Evolutionary conservation across 140 eudicot genomes (phyloP).

Genomic region (Senecio squalidus): DNA sequence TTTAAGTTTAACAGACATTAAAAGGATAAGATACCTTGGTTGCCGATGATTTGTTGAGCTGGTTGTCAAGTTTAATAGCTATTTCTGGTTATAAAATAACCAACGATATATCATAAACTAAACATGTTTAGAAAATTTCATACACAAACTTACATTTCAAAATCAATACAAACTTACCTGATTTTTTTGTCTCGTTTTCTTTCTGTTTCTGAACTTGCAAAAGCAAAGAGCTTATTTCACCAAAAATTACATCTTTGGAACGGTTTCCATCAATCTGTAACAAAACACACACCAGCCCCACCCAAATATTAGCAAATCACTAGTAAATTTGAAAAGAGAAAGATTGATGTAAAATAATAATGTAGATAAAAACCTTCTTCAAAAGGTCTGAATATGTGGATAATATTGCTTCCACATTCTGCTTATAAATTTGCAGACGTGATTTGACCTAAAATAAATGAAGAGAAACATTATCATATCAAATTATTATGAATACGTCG

Average conservation of each 20-base stretch:
- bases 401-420: conserved; percentile 69
- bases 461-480: conserved; percentile 11
- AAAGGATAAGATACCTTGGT: conserved; percentile 43
- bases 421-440: conserved; percentile 81
- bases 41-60: conserved; percentile 35
- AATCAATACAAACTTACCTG: conserved; percentile 35
- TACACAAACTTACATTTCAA: neutral
- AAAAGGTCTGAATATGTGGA: conserved; percentile 56
- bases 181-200: conserved; percentile 40
- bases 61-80: conserved; percentile 41
- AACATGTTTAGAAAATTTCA: neutral
- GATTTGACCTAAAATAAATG: conserved; percentile 61
- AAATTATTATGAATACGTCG: neutral
- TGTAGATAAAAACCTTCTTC: conserved; percentile 44
- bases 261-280: conserved; percentile 87
- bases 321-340: conserved; percentile 6
- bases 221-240: conserved; percentile 55
- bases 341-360: conserved; percentile 7
- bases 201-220: conserved; percentile 53
- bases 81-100: conserved; percentile 31
- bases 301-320: neutral
- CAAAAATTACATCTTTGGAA: conserved; percentile 63
- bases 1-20: neutral
- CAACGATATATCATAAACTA: neutral
- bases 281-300: conserved; percentile 3